These are phyloP conservation scores for Hypoxylon sp. DNA, from an alignment of 2,329 filamentous ascomycete species.

Conservation along the genomic window DNA sequence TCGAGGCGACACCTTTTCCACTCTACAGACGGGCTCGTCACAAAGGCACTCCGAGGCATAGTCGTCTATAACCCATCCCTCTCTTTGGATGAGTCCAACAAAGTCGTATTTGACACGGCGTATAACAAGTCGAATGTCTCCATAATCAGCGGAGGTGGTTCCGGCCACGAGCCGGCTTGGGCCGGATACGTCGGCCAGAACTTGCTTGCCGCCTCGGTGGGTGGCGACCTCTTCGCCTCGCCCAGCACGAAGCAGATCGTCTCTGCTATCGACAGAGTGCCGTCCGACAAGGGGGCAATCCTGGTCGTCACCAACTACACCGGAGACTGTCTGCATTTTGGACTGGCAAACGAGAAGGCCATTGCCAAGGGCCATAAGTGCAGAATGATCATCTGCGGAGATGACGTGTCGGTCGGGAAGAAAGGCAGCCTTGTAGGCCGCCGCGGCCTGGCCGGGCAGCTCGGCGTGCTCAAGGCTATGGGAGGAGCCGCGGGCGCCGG, in stretches of 20 bases:
- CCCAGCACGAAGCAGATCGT: conserved; percentile 70
- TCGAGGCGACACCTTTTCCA: conserved; percentile 62
- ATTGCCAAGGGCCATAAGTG: conserved; percentile 62
- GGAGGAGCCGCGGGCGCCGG: conserved; percentile 59
- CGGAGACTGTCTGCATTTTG: conserved; percentile 69
- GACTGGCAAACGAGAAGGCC: conserved; percentile 65
- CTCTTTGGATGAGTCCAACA: conserved; percentile 58
- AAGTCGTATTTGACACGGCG: conserved; percentile 59
- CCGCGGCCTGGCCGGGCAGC: conserved; percentile 67
- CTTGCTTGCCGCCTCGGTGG: conserved; percentile 67
- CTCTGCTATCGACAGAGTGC: conserved; percentile 63
- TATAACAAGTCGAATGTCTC: conserved; percentile 56
- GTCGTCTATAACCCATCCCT: conserved; percentile 62
- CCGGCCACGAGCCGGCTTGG: conserved; percentile 69
- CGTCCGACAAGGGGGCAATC: conserved; percentile 63
- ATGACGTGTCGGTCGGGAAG: conserved; percentile 70
- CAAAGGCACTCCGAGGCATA: conserved; percentile 59
- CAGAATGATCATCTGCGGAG: conserved; percentile 67
- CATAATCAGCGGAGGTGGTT: conserved; percentile 63
- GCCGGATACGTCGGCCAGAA: conserved; percentile 69
- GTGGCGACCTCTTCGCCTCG: conserved; percentile 69
- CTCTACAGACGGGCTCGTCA: conserved; percentile 61
- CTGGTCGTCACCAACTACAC: conserved; percentile 72
- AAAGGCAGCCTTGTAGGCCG: conserved; percentile 66
- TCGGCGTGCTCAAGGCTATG: conserved; percentile 66